Evolutionary conservation across 805 yeast genomes (phyloP), one percentile per base, ranked within the genome.

Genomic region (Starmera caribaea): DNA sequence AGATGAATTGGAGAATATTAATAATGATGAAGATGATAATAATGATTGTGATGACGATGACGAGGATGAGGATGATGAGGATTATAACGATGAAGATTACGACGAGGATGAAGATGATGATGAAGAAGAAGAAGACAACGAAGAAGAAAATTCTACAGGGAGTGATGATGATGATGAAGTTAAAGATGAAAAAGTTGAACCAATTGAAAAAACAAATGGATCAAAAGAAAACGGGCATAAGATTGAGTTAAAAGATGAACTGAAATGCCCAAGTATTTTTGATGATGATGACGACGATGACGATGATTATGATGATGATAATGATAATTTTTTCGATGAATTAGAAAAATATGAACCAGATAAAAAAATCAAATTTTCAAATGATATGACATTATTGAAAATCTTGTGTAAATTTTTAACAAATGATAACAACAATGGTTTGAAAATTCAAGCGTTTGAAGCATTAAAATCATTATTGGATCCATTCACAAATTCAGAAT

Each of bases 371-470:
- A 37, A 42, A 30, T 58, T 72, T 30, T 65, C 74, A 1, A 71
- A 70, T 41, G 86, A 81, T 46, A 73, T 79, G 72, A 69, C 81
- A 0, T 55, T 83, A 37, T 60, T 80, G 17, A 51, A 63, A 7
- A 68, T 77, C 8, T 58, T 87, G 30, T 69, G 81, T 0, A 70
- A 76, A 30, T 69, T 87, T 14, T 57, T 89, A 7, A 56, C 79
- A 3, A 68, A 73, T 16, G 94, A 83, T 43, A 62, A 66, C 10
- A 78, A 78, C 45, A 73, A 79, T 5, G 94, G 95, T 0, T 60
- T 88, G 38, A 79, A 82, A 52, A 75, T 83, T 7, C 96, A 88
- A 57, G 82, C 89, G 0, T 78, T 74, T 45, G 96, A 88, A 59
- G 95, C 96, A 1, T 59, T 89, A 37, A 79, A 79, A 53, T 76